These are phyloP conservation scores for Ascochyta lentis DNA, from an alignment of 2,329 filamentous ascomycete genomes.

Conservation along the genomic window DNA sequence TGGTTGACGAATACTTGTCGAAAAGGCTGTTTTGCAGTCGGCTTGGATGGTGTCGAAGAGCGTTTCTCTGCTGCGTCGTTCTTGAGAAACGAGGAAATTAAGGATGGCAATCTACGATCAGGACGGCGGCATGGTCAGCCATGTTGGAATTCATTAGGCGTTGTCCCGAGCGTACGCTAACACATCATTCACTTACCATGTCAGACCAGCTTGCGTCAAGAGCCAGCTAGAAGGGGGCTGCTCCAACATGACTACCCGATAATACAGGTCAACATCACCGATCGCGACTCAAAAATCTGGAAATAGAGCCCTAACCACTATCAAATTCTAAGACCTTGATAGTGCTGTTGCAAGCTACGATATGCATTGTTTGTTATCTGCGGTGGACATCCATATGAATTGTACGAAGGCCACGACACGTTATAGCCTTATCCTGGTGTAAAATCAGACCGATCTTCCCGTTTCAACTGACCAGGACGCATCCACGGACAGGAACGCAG, in stretches of 20 bases:
- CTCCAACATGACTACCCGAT: not conserved
- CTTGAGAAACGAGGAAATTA: not conserved
- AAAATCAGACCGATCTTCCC: too few species aligned
- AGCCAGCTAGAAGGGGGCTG: not conserved
- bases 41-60: not conserved
- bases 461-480: too few species aligned
- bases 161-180: not conserved
- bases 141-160: not conserved
- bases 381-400: too few species aligned
- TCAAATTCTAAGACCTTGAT: too few species aligned
- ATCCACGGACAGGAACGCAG: too few species aligned
- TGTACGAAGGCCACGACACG: too few species aligned
- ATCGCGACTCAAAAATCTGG: not conserved
- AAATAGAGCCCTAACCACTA: too few species aligned
- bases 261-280: not conserved
- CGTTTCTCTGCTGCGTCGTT: not conserved
- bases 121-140: not conserved
- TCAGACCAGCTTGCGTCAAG: not conserved
- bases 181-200: too few species aligned
- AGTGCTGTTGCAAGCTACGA: too few species aligned
- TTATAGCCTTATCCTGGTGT: too few species aligned
- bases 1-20: not conserved
- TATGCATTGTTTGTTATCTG: too few species aligned
- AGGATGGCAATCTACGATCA: not conserved
- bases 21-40: not conserved